Evolutionary conservation across 306 rosid genomes (phyloP).

Genomic region (Vigna mungo): DNA sequence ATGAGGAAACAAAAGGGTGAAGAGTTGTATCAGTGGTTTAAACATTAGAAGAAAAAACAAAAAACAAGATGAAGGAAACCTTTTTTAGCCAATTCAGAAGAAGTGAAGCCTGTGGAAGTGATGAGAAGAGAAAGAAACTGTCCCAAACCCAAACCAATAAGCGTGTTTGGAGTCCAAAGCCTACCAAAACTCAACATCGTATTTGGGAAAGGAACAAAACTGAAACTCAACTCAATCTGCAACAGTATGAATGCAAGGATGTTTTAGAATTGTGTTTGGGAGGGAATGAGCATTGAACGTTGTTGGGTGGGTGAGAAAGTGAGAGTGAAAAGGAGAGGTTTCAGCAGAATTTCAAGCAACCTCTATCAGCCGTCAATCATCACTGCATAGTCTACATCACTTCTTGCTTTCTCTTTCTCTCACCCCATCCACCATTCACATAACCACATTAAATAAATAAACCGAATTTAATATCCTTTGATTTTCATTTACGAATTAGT

Average conservation of each 20-base stretch:
- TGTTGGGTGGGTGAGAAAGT: background rate
- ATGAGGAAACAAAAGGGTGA: constrained; percentile 1
- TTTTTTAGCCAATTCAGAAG: constrained; percentile 86
- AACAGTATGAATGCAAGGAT: no score
- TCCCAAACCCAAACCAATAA: constrained; percentile 89
- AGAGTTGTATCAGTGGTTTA: background rate
- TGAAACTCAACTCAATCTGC: background rate
- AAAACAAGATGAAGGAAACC: constrained; percentile 43
- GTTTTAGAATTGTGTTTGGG: background rate
- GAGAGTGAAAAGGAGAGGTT: background rate
- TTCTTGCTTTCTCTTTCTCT: background rate
- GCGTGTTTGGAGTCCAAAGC: constrained; percentile 68
- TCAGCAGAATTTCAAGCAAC: background rate
- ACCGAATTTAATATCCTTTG: no score
- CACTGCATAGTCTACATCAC: background rate
- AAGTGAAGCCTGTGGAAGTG: constrained; percentile 88
- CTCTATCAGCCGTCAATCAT: background rate
- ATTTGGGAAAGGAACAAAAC: no score
- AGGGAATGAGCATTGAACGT: background rate
- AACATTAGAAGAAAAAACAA: background rate
- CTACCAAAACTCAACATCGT: constrained; percentile 27
- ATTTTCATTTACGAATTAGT: no score
- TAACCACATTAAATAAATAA: no score
- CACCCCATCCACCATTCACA: background rate
- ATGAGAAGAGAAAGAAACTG: constrained; percentile 88